Conservation (phyloP, 2,329 filamentous ascomycete species). For the Lachnellula suecica region DNA sequence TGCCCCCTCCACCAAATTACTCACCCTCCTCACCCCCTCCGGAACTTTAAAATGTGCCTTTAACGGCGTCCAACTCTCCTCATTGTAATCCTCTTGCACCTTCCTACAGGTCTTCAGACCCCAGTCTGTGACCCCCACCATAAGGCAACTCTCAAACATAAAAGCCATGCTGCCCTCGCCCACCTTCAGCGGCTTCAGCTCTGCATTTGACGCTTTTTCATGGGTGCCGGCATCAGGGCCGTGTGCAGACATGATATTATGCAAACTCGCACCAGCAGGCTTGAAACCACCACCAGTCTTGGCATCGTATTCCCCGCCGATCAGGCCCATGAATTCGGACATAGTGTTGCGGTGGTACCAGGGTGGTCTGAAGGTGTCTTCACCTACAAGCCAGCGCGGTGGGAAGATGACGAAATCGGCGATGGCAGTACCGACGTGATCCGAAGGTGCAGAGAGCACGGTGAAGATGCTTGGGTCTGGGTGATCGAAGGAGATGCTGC, state of each 20-base stretch:
- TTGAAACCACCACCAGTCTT: constrained; percentile 57
- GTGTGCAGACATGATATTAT: constrained; percentile 64
- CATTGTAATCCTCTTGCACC: constrained; percentile 67
- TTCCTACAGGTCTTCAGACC: constrained; percentile 67
- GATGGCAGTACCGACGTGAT: constrained; percentile 55
- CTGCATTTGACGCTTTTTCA: constrained; percentile 51
- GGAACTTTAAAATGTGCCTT: constrained; percentile 45
- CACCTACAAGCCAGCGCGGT: constrained; percentile 61
- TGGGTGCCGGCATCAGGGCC: constrained; percentile 57
- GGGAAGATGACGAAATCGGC: constrained; percentile 67
- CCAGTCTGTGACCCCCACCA: constrained; percentile 74
- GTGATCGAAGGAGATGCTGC: constrained; percentile 72
- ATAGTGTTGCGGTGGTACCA: constrained; percentile 67
- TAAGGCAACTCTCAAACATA: constrained; percentile 64
- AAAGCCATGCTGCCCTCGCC: constrained; percentile 62
- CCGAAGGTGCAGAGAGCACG: constrained; percentile 57
- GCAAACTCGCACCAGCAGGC: constrained; percentile 59
- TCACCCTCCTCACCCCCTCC: constrained; percentile 22
- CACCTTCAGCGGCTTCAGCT: constrained; percentile 55
- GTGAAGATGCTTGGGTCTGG: constrained; percentile 78
- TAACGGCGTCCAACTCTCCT: constrained; percentile 63
- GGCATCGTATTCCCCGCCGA: constrained; percentile 59
- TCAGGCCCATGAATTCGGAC: constrained; percentile 66
- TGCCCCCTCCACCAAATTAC: constrained; percentile 25
- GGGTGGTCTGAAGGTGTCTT: constrained; percentile 59